Evolutionary conservation across 805 yeast species (phyloP), one percentile per base, ranked within the genome.

Genomic region (Metschnikowia lochheadii): DNA sequence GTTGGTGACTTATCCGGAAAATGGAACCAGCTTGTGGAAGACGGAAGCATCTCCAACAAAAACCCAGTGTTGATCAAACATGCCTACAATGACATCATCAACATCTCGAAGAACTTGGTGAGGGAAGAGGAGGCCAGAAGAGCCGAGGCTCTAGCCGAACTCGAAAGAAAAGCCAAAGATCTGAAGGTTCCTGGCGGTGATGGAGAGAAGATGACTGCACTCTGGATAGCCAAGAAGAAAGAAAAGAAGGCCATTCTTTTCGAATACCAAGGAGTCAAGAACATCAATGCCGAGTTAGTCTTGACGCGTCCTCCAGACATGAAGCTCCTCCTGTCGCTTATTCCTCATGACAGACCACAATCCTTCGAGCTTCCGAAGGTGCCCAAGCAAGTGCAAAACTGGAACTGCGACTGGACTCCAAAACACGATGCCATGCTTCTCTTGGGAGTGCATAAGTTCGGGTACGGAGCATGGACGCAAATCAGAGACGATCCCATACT

Each of bases 401-500:
- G 99, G 99, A 80, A 81, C 47, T 88, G 96, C 60, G 83, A 82
- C 29, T 94, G 99, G 99, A 75, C 76, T 2, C 75, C 77, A 13
- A 81, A 76, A 32, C 96, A 94, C 63, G 99, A 94, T 66, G 87
- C 90, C 46, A 87, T 83, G 82, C 75, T 94, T 48, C 67, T 94
- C 53, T 81, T 87, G 34, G 99, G 99, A 56, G 87, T 92, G 20
- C 79, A 80, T 62, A 90, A 89, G 68, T 91, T 91, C 68, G 99
- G 99, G 0, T 91, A 89, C 66, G 98, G 98, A 15, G 84, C 96
- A 1, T 94, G 99, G 99, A 65, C 79, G 2, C 91, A 87, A 62
- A 91, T 94, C 42, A 78, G 99, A 63, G 99, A 94, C 69, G 99
- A 94, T 69, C 98, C 99, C 1, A 78, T 89, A 47, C 76, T 94